Conservation (phyloP, 805 yeast species). For the Kregervanrija fluxuum region DNA sequence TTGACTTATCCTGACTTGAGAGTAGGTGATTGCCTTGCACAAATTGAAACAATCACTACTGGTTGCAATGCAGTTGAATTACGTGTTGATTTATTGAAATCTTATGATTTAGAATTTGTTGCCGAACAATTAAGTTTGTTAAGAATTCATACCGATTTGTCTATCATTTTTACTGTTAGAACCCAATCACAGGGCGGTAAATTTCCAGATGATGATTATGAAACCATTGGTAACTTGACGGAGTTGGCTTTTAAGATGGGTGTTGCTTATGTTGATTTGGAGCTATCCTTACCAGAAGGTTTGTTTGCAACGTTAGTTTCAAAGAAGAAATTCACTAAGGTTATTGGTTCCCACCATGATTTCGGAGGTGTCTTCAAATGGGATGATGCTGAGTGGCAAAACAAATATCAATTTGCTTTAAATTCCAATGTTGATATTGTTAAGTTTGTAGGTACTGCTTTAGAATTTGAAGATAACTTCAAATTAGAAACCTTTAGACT, state of each 20-base stretch:
- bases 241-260: conserved; percentile 67
- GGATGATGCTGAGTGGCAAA: conserved; percentile 68
- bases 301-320: conserved; percentile 45
- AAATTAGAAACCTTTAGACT: conserved; percentile 62
- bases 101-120: conserved; percentile 46
- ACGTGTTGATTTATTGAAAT: conserved; percentile 63
- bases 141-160: conserved; percentile 57
- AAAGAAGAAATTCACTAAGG: conserved; percentile 51
- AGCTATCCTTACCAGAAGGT: conserved; percentile 57
- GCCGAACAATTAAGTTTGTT: conserved; percentile 66
- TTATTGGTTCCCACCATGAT: conserved; percentile 84
- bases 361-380: conserved; percentile 55
- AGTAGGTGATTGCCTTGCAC: conserved; percentile 27
- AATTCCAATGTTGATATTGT: conserved; percentile 62
- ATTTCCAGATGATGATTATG: conserved; percentile 55
- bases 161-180: conserved; percentile 76
- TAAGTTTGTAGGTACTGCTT: conserved; percentile 80
- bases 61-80: conserved; percentile 83
- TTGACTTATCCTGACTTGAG: conserved; percentile 60
- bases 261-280: conserved; percentile 74
- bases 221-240: conserved; percentile 42
- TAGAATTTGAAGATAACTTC: conserved; percentile 57
- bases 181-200: conserved; percentile 77
- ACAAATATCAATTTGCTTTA: conserved; percentile 60
- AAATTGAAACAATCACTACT: conserved; percentile 45